Evolutionary conservation across 768 basidiomycete genomes (phyloP), one percentile per base, ranked within the genome.

Genomic region (Psilocybe azurescens): DNA sequence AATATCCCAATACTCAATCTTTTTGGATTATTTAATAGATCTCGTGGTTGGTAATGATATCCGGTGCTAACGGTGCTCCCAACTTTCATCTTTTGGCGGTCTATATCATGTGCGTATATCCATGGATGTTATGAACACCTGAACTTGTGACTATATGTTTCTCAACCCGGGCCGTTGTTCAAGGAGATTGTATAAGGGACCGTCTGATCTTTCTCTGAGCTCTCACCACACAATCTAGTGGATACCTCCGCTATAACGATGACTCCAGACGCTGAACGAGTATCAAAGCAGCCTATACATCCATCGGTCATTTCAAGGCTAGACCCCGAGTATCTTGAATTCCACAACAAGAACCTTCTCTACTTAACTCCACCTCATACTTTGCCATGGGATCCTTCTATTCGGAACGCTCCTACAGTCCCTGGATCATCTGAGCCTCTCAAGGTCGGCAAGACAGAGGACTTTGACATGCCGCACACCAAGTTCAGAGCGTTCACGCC

Each of bases 401-500:
- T 88, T 55, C 86, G 90, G 56, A 76, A 84, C 52, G 73, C 65
- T 0, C 81, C 83, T 11, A 70, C 83, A 1, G 82, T 89, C 1
- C 84, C 86, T 1, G 89, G 89, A 7, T 78, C 82, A 11, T 85
- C 89, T 2, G 70, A 72, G 11, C 84, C 87, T 0, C 76, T 90
- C 8, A 68, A 78, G 30, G 89, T 91, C 1, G 89, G 83, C 7
- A 78, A 71, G 56, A 79, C 81, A 3, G 70, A 83, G 60, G 89
- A 90, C 61, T 82, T 83, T 52, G 72, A 80, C 28, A 67, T 89
- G 57, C 79, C 74, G 14, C 77, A 85, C 53, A 84, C 82, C 58
- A 81, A 80, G 33, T 78, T 89, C 33, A 83, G 90, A 30, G 83
- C 84, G 4, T 91, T 88, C 69, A 88, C 86, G 1, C 91, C 91